phyloP scores from a whole-genome alignment of 2,329 filamentous ascomycete species.

The Aspergillus bombycis region DNA sequence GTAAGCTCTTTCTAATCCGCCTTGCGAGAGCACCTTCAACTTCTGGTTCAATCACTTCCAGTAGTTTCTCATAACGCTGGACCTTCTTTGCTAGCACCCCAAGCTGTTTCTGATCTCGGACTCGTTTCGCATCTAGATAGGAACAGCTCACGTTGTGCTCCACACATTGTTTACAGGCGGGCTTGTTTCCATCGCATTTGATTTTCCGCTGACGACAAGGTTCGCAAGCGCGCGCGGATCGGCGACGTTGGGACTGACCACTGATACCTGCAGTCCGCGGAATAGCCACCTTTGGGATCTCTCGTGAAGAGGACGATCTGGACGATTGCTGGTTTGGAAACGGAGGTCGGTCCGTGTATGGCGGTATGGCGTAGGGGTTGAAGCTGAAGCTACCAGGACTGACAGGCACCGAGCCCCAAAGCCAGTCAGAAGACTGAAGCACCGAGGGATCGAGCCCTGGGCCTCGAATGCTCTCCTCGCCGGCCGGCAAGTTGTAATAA shows the following conservation, averaged over 20 bases:
- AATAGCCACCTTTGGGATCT: conserved; percentile 32
- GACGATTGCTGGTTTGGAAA: conserved; percentile 11
- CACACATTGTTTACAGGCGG: conserved; percentile 32
- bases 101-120: conserved; percentile 40
- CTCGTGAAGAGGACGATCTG: conserved; percentile 11
- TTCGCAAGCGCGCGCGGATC: conserved; percentile 40
- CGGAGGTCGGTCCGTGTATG: conserved; percentile 1
- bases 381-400: conserved; percentile 8
- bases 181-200: conserved; percentile 38
- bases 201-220: conserved; percentile 39
- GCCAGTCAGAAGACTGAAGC: conserved; percentile 13
- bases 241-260: conserved; percentile 25
- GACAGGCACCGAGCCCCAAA: conserved; percentile 14
- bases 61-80: conserved; percentile 32
- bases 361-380: conserved; percentile 13
- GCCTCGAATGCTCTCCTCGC: not conserved
- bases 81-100: conserved; percentile 27
- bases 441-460: not conserved
- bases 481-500: not conserved
- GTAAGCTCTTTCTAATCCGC: conserved; percentile 30
- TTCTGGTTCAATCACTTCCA: conserved; percentile 29
- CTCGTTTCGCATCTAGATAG: conserved; percentile 40
- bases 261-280: conserved; percentile 29
- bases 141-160: conserved; percentile 28
- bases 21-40: conserved; percentile 24